Evolutionary conservation across 2,329 filamentous ascomycete species (phyloP), one percentile per base, ranked within the genome.

Genomic region (Phyllosticta capitalensis): DNA sequence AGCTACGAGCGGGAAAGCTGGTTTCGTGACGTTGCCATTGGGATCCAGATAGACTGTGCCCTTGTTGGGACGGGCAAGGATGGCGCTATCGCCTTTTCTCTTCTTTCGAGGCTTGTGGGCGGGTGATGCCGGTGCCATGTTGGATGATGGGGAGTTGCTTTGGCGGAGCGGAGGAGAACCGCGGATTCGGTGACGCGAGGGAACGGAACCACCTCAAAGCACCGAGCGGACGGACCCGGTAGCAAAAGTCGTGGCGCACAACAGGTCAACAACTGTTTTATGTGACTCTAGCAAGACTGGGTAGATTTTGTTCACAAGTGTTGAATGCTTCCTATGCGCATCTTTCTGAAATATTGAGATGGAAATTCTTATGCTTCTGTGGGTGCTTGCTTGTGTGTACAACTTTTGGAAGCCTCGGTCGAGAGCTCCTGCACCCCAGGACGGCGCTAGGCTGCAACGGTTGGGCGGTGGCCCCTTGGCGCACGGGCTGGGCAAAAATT

Each of bases 1-100:
- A n/a, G 92, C 87, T 1, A 90, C 91, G 21, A 99, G 81, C 49
- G 94, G 92, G 69, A 96, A 97, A 3, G 89, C 84, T 30, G 92
- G 92, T 50, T 72, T 74, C 60, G 78, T 73, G 54, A 72, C 71
- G 51, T 71, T 71, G 5, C 72, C 61, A 62, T 80, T 76, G 61
- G 78, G 61, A 52, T 71, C 68, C 20, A 54, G 28, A 24, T 53
- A 14, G 60, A 78, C 69, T 3, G 76, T 76, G 38, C 75, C 76
- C 67, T 78, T 72, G 64, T 67, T 71, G 7, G 73, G 67, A 60
- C 72, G 67, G 60, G 71, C 72, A 62, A 72, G 69, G 28, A 68
- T 71, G 48, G 70, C 69, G 22, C 74, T 67, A 55, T 76, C 74
- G 22, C 71, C 71, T 64, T 72, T 75, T 62, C 74, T 71, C 66